phyloP scores from a whole-genome alignment of 2,329 filamentous ascomycete species.

The Niveomyces coronatus region DNA sequence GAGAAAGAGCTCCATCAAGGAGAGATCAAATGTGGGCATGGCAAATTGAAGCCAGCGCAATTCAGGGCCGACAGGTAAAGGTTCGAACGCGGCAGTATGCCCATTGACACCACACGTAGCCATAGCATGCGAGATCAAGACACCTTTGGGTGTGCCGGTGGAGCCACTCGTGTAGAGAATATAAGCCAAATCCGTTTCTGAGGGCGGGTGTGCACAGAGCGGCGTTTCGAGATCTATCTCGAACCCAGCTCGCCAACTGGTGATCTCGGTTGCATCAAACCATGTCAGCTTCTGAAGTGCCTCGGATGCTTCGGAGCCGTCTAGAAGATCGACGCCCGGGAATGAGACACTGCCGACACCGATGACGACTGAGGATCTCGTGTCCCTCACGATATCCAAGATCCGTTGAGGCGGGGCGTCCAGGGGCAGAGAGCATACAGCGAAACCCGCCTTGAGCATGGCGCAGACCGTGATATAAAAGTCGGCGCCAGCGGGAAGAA shows the following conservation, averaged over 20 bases:
- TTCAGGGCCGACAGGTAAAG: conserved; percentile 5
- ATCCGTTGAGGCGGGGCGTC: conserved; percentile 8
- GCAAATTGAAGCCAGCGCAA: conserved; percentile 9
- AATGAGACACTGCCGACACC: conserved; percentile 14
- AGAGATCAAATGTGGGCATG: conserved; percentile 10
- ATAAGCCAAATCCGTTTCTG: conserved; percentile 22
- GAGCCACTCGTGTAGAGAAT: conserved; percentile 37
- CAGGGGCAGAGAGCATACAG: conserved; percentile 7
- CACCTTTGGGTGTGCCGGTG: conserved; percentile 39
- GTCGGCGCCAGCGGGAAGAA: conserved; percentile 9
- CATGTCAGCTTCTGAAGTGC: conserved; percentile 7
- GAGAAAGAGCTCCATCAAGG: conserved; percentile 9
- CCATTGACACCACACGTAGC: conserved; percentile 8
- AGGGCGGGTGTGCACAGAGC: neutral
- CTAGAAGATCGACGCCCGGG: conserved; percentile 16
- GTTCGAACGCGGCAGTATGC: conserved; percentile 6
- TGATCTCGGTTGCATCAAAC: conserved; percentile 5
- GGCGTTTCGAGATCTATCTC: conserved; percentile 3
- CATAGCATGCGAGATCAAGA: conserved; percentile 67
- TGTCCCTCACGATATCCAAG: conserved; percentile 6
- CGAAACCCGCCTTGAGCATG: conserved; percentile 9
- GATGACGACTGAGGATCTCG: conserved; percentile 10
- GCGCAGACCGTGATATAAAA: conserved; percentile 12
- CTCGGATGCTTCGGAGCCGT: conserved; percentile 4
- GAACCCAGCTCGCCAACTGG: conserved; percentile 9